Conservation (phyloP, 148 eudicot genomes). For the Rhododendron griersonianum region DNA sequence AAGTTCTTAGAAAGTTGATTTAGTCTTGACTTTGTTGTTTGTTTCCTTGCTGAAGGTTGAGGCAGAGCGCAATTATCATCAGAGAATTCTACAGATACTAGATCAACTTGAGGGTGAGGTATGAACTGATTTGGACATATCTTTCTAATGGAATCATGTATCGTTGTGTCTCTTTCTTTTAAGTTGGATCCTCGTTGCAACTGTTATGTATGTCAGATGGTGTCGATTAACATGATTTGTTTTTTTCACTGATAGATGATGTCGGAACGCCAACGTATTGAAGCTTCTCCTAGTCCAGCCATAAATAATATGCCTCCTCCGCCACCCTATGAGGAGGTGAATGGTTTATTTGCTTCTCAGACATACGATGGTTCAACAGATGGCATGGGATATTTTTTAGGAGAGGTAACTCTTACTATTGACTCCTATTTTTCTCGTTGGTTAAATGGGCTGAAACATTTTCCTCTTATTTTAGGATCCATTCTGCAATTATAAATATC, state of each 20-base stretch:
- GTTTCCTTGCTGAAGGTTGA: constrained; percentile 54
- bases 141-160: background rate
- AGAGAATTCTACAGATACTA: constrained; percentile 69
- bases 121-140: background rate
- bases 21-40: background rate
- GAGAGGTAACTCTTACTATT: constrained; percentile 49
- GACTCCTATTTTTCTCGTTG: background rate
- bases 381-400: constrained; percentile 74
- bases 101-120: constrained; percentile 90
- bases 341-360: constrained; percentile 53
- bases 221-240: constrained; percentile 8
- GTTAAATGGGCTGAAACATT: background rate
- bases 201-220: constrained; percentile 2
- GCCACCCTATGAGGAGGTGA: constrained; percentile 59
- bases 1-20: background rate
- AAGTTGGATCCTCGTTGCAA: background rate
- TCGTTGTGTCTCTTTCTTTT: background rate
- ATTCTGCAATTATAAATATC: background rate
- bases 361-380: constrained; percentile 55
- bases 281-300: constrained; percentile 58
- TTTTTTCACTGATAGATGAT: constrained; percentile 49
- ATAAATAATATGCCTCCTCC: constrained; percentile 45
- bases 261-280: constrained; percentile 67
- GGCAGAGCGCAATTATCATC: constrained; percentile 82
- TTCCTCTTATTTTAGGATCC: background rate